These are phyloP conservation scores for Rhodotorula kratochvilovae DNA, from an alignment of 768 basidiomycete genomes.

Conservation along the genomic window DNA sequence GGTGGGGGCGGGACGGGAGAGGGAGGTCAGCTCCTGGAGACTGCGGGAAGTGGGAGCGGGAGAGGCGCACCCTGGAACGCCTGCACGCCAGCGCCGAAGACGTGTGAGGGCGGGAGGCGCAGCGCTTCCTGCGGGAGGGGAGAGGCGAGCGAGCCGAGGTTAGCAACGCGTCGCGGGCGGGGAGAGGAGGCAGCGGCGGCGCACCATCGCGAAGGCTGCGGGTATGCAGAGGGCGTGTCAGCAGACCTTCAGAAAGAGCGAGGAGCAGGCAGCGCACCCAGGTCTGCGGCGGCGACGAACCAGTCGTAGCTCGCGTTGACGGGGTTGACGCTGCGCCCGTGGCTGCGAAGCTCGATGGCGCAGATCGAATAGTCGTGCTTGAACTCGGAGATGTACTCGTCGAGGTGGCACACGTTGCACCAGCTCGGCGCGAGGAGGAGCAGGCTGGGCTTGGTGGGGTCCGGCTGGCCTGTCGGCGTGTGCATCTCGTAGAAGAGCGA, in stretches of 20 bases:
- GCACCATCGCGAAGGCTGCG: constrained; percentile 16
- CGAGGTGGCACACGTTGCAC: constrained; percentile 2
- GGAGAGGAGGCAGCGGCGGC: neutral
- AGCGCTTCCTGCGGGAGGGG: constrained; percentile 13
- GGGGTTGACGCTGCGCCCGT: neutral
- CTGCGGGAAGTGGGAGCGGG: too few relatives aligned
- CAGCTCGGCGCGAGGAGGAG: constrained; percentile 19
- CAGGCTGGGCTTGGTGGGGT: constrained; percentile 9
- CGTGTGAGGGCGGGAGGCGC: constrained; percentile 18
- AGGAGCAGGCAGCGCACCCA: neutral
- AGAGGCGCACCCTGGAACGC: constrained; percentile 13
- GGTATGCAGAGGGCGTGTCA: neutral
- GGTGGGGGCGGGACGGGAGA: too few relatives aligned
- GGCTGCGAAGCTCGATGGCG: constrained; percentile 7
- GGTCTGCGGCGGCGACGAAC: neutral
- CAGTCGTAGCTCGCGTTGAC: constrained; percentile 5
- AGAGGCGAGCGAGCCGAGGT: too few relatives aligned
- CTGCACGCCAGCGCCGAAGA: constrained; percentile 13
- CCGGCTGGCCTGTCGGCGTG: neutral
- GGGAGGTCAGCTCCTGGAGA: too few relatives aligned
- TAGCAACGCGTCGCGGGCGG: too few relatives aligned
- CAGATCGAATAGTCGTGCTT: constrained; percentile 4
- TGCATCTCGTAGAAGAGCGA: constrained; percentile 24
- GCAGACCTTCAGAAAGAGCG: neutral
- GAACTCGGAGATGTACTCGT: constrained; percentile 15